Conservation (phyloP, 768 basidiomycete species). For the Hygrocybe coccinea region DNA sequence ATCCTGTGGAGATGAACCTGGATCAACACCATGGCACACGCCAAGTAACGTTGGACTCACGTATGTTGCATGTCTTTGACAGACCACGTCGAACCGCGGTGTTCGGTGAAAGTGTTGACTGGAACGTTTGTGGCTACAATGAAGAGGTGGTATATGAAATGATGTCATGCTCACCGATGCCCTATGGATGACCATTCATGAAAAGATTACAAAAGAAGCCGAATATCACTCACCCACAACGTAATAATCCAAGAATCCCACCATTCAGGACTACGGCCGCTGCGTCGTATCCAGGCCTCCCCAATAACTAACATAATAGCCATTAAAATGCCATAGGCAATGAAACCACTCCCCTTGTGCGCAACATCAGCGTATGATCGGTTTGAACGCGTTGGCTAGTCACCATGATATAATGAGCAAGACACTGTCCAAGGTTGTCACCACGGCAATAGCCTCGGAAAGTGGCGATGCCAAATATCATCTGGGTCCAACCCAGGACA, state of each 20-base stretch:
- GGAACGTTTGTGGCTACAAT: neutral
- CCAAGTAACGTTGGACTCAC: constrained; percentile 39
- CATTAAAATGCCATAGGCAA: constrained; percentile 81
- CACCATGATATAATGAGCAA: constrained; percentile 84
- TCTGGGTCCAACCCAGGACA: constrained; percentile 82
- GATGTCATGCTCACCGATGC: constrained; percentile 45
- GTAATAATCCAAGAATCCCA: constrained; percentile 75
- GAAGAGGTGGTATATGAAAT: neutral
- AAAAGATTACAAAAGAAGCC: neutral
- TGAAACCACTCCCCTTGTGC: constrained; percentile 64
- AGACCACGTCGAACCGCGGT: constrained; percentile 75
- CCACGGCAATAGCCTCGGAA: constrained; percentile 75
- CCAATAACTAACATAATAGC: constrained; percentile 72
- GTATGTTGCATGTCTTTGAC: constrained; percentile 96
- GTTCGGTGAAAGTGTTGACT: constrained; percentile 93
- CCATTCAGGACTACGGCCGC: constrained; percentile 74
- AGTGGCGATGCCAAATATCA: constrained; percentile 77
- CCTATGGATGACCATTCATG: constrained; percentile 31
- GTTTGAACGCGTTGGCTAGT: neutral
- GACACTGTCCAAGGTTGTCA: constrained; percentile 76
- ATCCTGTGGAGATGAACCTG: constrained; percentile 41
- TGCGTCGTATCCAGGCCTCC: constrained; percentile 69
- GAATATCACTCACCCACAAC: constrained; percentile 40
- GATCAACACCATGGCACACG: neutral
- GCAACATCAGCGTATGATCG: neutral